phyloP scores from a whole-genome alignment of 805 yeast genomes.

The Alloascoidea africana region DNA sequence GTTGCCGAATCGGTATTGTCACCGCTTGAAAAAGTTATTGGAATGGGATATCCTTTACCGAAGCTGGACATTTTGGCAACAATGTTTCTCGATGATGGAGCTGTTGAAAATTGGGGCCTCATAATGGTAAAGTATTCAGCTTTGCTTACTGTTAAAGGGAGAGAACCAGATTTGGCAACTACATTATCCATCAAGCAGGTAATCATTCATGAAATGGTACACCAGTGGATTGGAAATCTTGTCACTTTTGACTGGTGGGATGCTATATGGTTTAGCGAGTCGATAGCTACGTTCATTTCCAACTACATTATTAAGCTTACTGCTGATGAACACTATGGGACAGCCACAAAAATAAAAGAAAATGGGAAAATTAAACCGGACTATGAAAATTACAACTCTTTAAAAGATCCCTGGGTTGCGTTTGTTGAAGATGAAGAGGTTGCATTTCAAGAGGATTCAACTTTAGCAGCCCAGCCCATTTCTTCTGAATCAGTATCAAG shows the following conservation, averaged over 20 bases:
- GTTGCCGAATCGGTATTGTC: slow-evolving; percentile 24
- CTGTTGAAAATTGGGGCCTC: slow-evolving; percentile 88
- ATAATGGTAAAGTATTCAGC: slow-evolving; percentile 53
- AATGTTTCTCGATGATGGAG: slow-evolving; percentile 69
- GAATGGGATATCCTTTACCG: slow-evolving; percentile 64
- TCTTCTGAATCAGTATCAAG: slow-evolving; percentile 27
- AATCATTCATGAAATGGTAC: slow-evolving; percentile 76
- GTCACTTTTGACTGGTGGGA: slow-evolving; percentile 95
- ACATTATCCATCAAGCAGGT: slow-evolving; percentile 43
- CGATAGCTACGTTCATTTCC: slow-evolving; percentile 70
- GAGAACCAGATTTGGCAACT: slow-evolving; percentile 38
- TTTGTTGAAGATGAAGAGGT: slow-evolving; percentile 51
- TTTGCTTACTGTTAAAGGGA: slow-evolving; percentile 46
- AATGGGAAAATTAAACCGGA: background rate
- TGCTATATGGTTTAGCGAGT: slow-evolving; percentile 80
- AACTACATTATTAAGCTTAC: slow-evolving; percentile 20
- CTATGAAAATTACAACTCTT: background rate
- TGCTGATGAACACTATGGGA: slow-evolving; percentile 51
- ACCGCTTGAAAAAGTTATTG: slow-evolving; percentile 41
- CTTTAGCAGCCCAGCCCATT: slow-evolving; percentile 37
- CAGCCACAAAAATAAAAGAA: slow-evolving; percentile 53
- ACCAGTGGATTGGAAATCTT: slow-evolving; percentile 84
- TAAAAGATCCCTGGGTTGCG: slow-evolving; percentile 32
- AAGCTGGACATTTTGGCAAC: slow-evolving; percentile 70
- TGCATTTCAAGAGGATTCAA: slow-evolving; percentile 22